Conservation (phyloP, 2,329 filamentous ascomycete genomes). For the Cordyceps fumosorosea region DNA sequence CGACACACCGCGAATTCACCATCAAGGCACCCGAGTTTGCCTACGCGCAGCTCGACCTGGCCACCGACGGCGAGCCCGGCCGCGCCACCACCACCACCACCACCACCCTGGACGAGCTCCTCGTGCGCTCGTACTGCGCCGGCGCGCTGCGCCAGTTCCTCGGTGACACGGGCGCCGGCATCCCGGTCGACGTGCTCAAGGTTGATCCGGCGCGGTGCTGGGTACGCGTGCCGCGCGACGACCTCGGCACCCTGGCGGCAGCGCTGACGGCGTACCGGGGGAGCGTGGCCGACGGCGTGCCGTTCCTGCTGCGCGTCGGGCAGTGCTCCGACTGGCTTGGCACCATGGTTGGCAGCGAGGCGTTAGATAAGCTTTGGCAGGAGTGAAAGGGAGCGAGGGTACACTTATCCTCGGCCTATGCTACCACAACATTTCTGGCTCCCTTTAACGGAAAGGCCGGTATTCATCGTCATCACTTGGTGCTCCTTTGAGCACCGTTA, state of each 20-base stretch:
- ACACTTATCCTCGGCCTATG: not conserved
- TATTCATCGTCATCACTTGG: not conserved
- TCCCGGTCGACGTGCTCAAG: conserved; percentile 65
- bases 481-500: not conserved
- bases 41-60: conserved; percentile 49
- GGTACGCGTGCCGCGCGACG: conserved; percentile 57
- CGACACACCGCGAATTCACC: conserved; percentile 29
- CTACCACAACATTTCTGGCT: no score
- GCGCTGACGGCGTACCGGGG: conserved; percentile 61
- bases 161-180: conserved; percentile 59
- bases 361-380: conserved; percentile 40
- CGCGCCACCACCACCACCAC: no score
- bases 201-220: conserved; percentile 50
- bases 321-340: conserved; percentile 60
- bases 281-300: conserved; percentile 30
- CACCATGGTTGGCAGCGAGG: conserved; percentile 43
- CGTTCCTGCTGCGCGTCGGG: conserved; percentile 46
- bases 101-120: conserved; percentile 50
- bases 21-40: conserved; percentile 47
- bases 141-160: conserved; percentile 62
- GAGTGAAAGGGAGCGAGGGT: not conserved
- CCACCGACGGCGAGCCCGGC: conserved; percentile 14
- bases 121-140: conserved; percentile 56
- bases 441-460: no score
- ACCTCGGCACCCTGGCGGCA: conserved; percentile 53